Evolutionary conservation across 2,329 filamentous ascomycete genomes (phyloP), one percentile per base, ranked within the genome.

Genomic region (Phoma sp.): DNA sequence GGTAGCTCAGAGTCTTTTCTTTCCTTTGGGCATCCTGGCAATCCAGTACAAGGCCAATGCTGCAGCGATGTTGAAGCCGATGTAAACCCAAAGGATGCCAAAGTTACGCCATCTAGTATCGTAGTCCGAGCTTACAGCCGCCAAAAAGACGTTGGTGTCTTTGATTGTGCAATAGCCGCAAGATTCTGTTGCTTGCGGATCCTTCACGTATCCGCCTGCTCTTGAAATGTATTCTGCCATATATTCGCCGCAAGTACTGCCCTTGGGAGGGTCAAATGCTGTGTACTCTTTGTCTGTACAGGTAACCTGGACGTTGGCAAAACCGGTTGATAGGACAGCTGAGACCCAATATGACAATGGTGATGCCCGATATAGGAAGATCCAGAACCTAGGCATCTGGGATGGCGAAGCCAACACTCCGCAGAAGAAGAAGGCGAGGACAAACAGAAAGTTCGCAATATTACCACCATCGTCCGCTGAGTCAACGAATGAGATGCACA

Each of bases 401-500:
- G 68, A 53, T 0, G 86, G 83, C 0, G 80, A 72, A 52, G 87
- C 84, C 40, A 91, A 76, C 6, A 90, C 87, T 68, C 87, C 72
- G 67, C 87, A 90, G 81, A 93, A 93, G 65, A 91, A 84, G 46
- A 93, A 80, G 56, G 83, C 86, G 48, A 93, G 80, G 28, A 83
- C 86, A 78, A 93, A 93, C 64, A 89, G 76, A 53, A 93, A 72
- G 59, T 91, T 90, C 65, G 89, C 89, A 57, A 95, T 79, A 74
- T 92, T 91, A 46, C 87, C 89, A 52, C 86, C 90, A 0, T 84
- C 87, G 74, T 93, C 90, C 15, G 90, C 89, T 23, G 85, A 85
- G 49, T 91, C 87, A 53, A 93, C 84, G 14, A 86, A 88, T 1
- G 90, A 87, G 62, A 95, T 91, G 62, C 91, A 79, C 77, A 93